Base-by-base conservation (phyloP, 495 filamentous ascomycete species). In the Talaromyces stipitatus region DNA sequence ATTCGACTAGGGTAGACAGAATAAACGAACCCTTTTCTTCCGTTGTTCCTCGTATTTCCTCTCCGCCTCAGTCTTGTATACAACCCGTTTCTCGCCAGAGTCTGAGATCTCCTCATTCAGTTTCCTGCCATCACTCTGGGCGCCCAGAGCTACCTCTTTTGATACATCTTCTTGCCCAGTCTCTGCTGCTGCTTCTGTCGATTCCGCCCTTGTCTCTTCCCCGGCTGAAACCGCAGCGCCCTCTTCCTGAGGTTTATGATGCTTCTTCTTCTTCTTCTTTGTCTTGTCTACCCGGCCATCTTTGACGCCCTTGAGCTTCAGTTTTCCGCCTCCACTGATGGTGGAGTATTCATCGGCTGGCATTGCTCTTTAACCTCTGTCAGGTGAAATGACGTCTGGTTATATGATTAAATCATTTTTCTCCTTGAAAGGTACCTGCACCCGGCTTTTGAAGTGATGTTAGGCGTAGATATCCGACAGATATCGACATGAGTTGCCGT, bases 41-140 rank as follows among this genome's bases (percentile, higher is more conserved):
- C 86, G 81, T 61, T 80, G 73, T 74, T 97, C 92, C 60, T 92
- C 87, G 66, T 92, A 81, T 33, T 84, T 78, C 62, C 78, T 74
- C 74, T 98, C 92, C 24, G 91, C 83, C 63, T 95, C 92, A 0
- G 94, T 97, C 78, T 96, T 98, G 52, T 63, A 68, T 30, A 62
- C 59, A 22, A 50, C 46, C 18, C 33, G 11, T 18, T 52, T 45
- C 23, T 54, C 38, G 27, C 38, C 53, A 7, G 24, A 26, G 6
- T 45, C 33, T 24, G 33, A 29, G 20, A 29, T 32, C 29, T 45
- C 48, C 9, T 67, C 46, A 1, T 20, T 18, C 32, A 26, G 14
- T n/a, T n/a, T 36, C 30, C 14, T 55, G 30, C n/a, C 10, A 5
- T 55, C 30, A 18, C 29, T 43, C n/a, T n/a, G n/a, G n/a, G n/a